Conservation (phyloP, 345 rosid species). For the Lepidium aucheri region DNA sequence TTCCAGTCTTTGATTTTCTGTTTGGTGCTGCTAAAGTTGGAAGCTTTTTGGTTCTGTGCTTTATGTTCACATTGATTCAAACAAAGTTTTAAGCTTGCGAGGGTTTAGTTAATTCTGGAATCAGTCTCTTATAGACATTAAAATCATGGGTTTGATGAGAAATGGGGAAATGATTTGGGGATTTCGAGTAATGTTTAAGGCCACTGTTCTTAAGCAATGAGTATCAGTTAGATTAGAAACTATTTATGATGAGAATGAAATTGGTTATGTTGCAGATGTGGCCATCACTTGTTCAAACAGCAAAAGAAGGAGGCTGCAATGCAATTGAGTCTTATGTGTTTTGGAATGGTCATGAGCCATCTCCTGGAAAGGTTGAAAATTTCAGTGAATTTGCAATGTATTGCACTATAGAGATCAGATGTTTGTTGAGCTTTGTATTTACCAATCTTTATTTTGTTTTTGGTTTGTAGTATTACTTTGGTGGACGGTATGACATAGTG, state of each 20-base stretch:
- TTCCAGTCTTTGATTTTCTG: neutral
- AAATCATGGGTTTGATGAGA: neutral
- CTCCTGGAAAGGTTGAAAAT: slow-evolving; percentile 55
- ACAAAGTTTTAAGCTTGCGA: slow-evolving; percentile 6
- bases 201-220: neutral
- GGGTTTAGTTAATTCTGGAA: neutral
- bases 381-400: neutral
- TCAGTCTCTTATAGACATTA: neutral
- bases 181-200: neutral
- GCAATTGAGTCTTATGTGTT: slow-evolving; percentile 84
- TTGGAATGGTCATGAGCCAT: slow-evolving; percentile 90
- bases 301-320: slow-evolving; percentile 85
- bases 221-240: neutral
- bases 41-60: neutral
- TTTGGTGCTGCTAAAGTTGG: slow-evolving; percentile 1
- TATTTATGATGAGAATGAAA: neutral
- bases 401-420: neutral
- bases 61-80: neutral
- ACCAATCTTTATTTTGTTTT: neutral
- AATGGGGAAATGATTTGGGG: neutral
- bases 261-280: slow-evolving; percentile 51
- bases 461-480: slow-evolving; percentile 57
- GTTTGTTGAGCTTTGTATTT: neutral
- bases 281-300: slow-evolving; percentile 77
- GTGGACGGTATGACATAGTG: slow-evolving; percentile 76